Evolutionary conservation across 1,284 basidiomycete genomes (phyloP).

Genomic region (Cutaneotrichosporon arboriforme): DNA sequence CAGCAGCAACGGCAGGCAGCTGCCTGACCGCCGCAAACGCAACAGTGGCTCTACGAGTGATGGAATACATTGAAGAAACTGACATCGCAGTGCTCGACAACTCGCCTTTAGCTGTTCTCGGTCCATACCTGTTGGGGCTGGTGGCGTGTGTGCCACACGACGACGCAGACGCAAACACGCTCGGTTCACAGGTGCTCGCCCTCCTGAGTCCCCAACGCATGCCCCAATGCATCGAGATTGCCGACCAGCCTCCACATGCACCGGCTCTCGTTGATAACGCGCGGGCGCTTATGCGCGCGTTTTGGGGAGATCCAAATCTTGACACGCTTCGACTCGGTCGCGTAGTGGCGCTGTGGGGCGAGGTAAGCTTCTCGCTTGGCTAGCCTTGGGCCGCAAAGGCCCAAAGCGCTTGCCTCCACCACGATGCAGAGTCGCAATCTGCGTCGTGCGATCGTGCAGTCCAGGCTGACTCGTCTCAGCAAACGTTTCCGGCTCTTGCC

Average conservation of each 20-base stretch:
- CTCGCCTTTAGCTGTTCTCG: conserved; percentile 19
- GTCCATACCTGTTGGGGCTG: conserved; percentile 23
- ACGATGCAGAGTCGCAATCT: too few species aligned
- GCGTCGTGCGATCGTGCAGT: too few species aligned
- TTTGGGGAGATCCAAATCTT: conserved; percentile 18
- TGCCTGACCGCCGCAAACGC: neutral
- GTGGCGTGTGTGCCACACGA: conserved; percentile 1
- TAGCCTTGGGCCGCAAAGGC: too few species aligned
- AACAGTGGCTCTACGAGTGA: neutral
- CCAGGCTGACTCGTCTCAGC: neutral
- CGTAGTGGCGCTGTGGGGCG: conserved; percentile 21
- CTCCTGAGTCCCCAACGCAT: neutral
- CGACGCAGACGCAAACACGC: too few species aligned
- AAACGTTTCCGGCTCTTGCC: neutral
- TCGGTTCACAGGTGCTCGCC: neutral
- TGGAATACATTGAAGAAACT: conserved; percentile 6
- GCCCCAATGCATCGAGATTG: neutral
- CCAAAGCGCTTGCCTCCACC: too few species aligned
- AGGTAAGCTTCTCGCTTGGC: conserved; percentile 4
- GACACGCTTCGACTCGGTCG: conserved; percentile 17
- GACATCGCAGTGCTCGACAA: conserved; percentile 18
- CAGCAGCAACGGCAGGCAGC: neutral
- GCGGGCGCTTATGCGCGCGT: conserved; percentile 4
- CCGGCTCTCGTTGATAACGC: neutral
- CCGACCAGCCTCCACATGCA: neutral